Conservation (phyloP, 2,329 filamentous ascomycete species). For the Hypomyces rosellus region DNA sequence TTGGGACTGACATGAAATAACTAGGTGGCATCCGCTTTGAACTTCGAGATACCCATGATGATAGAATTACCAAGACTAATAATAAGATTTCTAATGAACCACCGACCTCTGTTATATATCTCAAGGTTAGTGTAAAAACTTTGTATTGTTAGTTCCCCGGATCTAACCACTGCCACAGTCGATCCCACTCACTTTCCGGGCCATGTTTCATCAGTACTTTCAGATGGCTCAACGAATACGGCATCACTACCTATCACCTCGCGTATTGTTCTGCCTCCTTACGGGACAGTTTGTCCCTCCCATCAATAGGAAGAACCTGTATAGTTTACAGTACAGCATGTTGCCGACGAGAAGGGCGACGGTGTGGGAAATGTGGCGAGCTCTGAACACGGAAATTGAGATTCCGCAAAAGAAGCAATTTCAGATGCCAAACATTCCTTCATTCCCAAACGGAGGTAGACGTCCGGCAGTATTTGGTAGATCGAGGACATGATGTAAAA, state of each 20-base stretch:
- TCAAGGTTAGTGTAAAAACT: conserved; percentile 56
- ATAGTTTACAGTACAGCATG: conserved; percentile 97
- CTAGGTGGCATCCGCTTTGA: conserved; percentile 74
- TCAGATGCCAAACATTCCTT: conserved; percentile 28
- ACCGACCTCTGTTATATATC: conserved; percentile 74
- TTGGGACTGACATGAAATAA: conserved; percentile 10
- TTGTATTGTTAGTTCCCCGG: neutral
- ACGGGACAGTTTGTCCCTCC: conserved; percentile 92
- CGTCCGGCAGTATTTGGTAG: conserved; percentile 24
- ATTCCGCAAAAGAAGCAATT: conserved; percentile 39
- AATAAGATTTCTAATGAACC: conserved; percentile 39
- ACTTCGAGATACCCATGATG: conserved; percentile 64
- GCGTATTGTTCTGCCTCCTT: conserved; percentile 79
- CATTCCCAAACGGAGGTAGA: conserved; percentile 26
- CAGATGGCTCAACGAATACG: conserved; percentile 87
- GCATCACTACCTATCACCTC: conserved; percentile 88
- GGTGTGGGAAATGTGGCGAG: conserved; percentile 80
- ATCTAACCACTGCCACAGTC: conserved; percentile 46
- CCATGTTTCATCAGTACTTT: conserved; percentile 97
- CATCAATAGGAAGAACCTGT: conserved; percentile 88
- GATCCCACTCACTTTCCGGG: conserved; percentile 80
- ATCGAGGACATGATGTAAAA: conserved; percentile 12
- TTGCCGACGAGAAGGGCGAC: conserved; percentile 74
- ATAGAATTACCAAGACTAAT: conserved; percentile 33
- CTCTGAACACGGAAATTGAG: conserved; percentile 46